These are phyloP conservation scores for Magnaporthiopsis poae DNA, from an alignment of 2,329 filamentous ascomycete genomes.

Conservation along the genomic window DNA sequence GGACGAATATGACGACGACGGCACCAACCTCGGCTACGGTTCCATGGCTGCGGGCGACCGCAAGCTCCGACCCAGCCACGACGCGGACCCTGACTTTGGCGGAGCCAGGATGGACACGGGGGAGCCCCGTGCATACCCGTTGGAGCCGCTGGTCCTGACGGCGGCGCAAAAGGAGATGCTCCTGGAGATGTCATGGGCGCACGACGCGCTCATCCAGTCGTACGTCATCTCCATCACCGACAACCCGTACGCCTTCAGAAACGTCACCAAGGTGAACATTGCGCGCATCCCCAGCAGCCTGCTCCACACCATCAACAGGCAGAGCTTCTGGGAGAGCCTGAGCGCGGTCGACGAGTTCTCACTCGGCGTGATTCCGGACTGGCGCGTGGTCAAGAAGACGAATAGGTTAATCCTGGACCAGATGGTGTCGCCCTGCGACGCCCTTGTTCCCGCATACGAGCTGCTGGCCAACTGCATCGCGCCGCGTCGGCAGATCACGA, in stretches of 20 bases:
- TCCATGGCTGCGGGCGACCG: neutral
- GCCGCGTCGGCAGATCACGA: slow-evolving; percentile 39
- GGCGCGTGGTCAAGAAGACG: slow-evolving; percentile 48
- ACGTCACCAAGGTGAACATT: slow-evolving; percentile 51
- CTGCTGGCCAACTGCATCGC: slow-evolving; percentile 43
- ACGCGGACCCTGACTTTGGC: neutral
- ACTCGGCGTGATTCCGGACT: slow-evolving; percentile 55
- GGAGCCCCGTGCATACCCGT: neutral
- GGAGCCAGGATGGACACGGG: neutral
- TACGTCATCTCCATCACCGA: slow-evolving; percentile 57
- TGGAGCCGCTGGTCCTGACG: slow-evolving; percentile 17
- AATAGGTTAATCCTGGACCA: slow-evolving; percentile 39
- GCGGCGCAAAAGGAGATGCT: slow-evolving; percentile 57
- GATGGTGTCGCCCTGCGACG: slow-evolving; percentile 1
- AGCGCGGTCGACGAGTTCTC: slow-evolving; percentile 44
- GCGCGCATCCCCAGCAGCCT: slow-evolving; percentile 55
- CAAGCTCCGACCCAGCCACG: neutral
- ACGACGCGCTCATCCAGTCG: slow-evolving; percentile 57
- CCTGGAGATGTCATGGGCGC: slow-evolving; percentile 58
- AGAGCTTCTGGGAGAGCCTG: slow-evolving; percentile 53
- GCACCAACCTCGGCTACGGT: neutral
- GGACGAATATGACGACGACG: neutral
- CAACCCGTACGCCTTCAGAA: slow-evolving; percentile 41
- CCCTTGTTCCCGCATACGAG: slow-evolving; percentile 33
- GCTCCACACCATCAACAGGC: slow-evolving; percentile 42